Evolutionary conservation across 208 protist genomes (phyloP).

Genomic region (Acanthamoeba pearcei): DNA sequence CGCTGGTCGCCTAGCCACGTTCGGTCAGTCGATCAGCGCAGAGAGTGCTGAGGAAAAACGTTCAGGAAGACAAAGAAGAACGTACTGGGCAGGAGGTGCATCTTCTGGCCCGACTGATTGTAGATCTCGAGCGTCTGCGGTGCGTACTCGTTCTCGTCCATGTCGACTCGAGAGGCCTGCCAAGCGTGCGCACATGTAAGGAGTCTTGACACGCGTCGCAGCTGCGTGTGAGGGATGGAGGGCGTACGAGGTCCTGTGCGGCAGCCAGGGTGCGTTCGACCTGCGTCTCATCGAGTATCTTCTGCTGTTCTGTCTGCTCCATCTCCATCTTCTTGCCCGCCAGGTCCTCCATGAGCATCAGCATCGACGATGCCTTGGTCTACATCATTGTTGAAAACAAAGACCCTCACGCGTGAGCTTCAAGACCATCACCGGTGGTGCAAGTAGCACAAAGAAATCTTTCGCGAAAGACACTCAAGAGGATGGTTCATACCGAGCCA

Average conservation of each 20-base stretch:
- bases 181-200: too few relatives aligned
- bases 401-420: neutral
- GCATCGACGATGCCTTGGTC: slow-evolving; percentile 35
- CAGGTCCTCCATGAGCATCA: slow-evolving; percentile 62
- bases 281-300: slow-evolving; percentile 25
- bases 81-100: slow-evolving; percentile 31
- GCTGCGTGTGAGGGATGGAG: too few relatives aligned
- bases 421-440: neutral
- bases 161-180: neutral
- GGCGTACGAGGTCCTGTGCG: slow-evolving; percentile 21
- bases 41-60: neutral
- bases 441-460: neutral
- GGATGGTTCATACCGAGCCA: neutral
- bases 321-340: slow-evolving; percentile 46
- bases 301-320: slow-evolving; percentile 22
- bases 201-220: too few relatives aligned
- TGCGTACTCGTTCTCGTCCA: neutral
- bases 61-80: neutral
- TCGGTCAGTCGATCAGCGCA: neutral
- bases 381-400: neutral
- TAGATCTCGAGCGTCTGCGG: slow-evolving; percentile 52
- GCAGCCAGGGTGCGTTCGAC: slow-evolving; percentile 30
- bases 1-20: slow-evolving; percentile 13
- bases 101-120: slow-evolving; percentile 28
- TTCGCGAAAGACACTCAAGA: neutral